Evolutionary conservation across 345 rosid genomes (phyloP).

Genomic region (Hibiscus syriacus): DNA sequence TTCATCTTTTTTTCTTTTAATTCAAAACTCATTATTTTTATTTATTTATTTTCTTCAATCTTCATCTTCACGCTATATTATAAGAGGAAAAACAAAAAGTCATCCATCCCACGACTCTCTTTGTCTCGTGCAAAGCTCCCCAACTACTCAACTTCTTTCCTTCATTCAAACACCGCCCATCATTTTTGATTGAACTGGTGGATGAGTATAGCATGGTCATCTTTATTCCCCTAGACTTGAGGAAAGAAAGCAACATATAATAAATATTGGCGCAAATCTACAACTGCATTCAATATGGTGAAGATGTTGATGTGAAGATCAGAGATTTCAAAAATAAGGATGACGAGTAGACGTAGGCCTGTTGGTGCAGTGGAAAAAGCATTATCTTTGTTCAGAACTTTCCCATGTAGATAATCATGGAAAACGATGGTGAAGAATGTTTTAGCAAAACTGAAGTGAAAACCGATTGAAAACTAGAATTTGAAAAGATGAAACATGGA

Average conservation of each 20-base stretch:
- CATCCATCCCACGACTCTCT: no score
- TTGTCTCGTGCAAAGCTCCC: no score
- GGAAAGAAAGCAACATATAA: conserved; percentile 66
- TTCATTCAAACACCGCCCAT: no score
- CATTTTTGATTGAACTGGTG: no score
- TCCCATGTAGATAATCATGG: not conserved
- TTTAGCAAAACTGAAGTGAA: not conserved
- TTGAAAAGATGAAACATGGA: not conserved
- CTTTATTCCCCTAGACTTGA: conserved; percentile 73
- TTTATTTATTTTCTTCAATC: no score
- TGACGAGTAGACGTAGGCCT: conserved; percentile 33
- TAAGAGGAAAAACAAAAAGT: no score
- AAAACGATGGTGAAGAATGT: not conserved
- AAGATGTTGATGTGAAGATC: conserved; percentile 89
- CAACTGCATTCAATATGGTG: conserved; percentile 75
- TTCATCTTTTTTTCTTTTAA: no score
- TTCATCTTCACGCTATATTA: no score
- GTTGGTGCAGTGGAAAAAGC: not conserved
- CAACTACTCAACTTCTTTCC: no score
- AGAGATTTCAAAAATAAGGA: conserved; percentile 56
- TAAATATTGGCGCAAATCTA: conserved; percentile 77
- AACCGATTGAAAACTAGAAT: not conserved
- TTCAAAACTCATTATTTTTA: no score
- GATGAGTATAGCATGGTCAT: conserved; percentile 91
- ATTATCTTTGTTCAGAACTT: no score